Percentiles rank a stretch among this genome's conserved stretches.
Conservation (phyloP, 768 basidiomycete genomes). For the Tricholoma sp. region DNA sequence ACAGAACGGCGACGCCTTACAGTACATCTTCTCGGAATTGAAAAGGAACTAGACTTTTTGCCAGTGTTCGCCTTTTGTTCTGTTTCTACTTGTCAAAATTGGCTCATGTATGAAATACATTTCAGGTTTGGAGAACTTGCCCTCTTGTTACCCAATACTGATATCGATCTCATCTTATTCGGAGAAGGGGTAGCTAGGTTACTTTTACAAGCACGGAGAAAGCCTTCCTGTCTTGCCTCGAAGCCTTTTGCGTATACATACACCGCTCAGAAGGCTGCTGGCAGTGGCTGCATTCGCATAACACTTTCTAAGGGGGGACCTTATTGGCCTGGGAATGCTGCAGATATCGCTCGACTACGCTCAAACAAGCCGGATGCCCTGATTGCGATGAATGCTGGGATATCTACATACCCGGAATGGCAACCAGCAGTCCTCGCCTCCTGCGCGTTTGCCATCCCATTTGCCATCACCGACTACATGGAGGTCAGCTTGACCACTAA, state of each 20-base stretch:
- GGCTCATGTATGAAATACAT: not conserved
- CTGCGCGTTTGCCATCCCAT: constrained; percentile 21
- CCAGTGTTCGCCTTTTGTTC: constrained; percentile 28
- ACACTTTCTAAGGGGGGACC: constrained; percentile 21
- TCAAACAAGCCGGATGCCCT: constrained; percentile 33
- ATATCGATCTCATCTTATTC: constrained; percentile 38
- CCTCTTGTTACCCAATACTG: constrained; percentile 38
- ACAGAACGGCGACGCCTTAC: constrained; percentile 23
- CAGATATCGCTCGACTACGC: constrained; percentile 4
- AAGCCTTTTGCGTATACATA: constrained; percentile 27
- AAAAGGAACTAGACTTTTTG: constrained; percentile 35
- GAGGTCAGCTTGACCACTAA: constrained; percentile 11
- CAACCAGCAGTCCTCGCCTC: constrained; percentile 24
- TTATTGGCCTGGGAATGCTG: constrained; percentile 4
- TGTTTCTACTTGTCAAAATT: not conserved
- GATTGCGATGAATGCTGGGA: constrained; percentile 36
- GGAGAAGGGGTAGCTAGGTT: constrained; percentile 28
- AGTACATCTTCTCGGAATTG: constrained; percentile 34
- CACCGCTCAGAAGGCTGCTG: constrained; percentile 29
- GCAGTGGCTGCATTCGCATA: constrained; percentile 33
- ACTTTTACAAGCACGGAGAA: constrained; percentile 25
- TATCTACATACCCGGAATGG: constrained; percentile 34
- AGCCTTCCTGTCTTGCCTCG: constrained; percentile 22
- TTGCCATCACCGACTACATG: constrained; percentile 19
- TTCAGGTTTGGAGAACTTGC: constrained; percentile 42